Conservation (phyloP, 2,329 filamentous ascomycete species). For the Fusarium sp. region DNA sequence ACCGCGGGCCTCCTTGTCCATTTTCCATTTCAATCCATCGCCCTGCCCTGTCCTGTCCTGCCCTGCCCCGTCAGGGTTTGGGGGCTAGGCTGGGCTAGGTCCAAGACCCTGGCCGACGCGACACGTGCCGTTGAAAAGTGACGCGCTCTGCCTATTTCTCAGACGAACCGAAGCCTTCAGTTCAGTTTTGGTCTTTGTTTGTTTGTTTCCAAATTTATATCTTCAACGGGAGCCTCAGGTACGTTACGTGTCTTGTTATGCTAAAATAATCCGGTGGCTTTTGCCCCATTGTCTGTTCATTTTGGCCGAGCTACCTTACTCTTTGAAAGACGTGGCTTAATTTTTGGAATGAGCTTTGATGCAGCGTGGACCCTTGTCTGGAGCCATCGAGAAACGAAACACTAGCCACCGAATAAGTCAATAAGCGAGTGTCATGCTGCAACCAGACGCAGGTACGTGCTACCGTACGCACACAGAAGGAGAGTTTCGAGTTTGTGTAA, state of each 20-base stretch:
- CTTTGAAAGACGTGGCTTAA: slow-evolving; percentile 18
- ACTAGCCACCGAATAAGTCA: slow-evolving; percentile 40
- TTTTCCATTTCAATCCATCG: slow-evolving; percentile 34
- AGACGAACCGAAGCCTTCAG: slow-evolving; percentile 13
- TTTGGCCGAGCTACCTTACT: slow-evolving; percentile 11
- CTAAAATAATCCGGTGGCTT: slow-evolving; percentile 13
- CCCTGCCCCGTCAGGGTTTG: slow-evolving; percentile 4
- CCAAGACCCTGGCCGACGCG: slow-evolving; percentile 18
- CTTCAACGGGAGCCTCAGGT: background rate
- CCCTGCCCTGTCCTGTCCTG: slow-evolving; percentile 15
- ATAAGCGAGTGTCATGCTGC: slow-evolving; percentile 38
- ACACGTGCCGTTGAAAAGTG: slow-evolving; percentile 45
- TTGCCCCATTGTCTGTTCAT: slow-evolving; percentile 10
- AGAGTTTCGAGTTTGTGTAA: slow-evolving; percentile 17
- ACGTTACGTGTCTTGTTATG: slow-evolving; percentile 7
- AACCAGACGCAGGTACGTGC: slow-evolving; percentile 35
- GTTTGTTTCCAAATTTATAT: slow-evolving; percentile 11
- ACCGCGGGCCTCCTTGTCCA: slow-evolving; percentile 38
- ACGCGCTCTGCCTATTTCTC: slow-evolving; percentile 34
- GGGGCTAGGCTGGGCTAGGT: slow-evolving; percentile 20
- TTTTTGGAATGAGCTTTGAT: slow-evolving; percentile 39
- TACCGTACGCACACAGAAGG: slow-evolving; percentile 10
- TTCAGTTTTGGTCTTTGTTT: background rate
- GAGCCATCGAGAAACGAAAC: slow-evolving; percentile 42
- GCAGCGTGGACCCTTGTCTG: slow-evolving; percentile 25